Conservation (phyloP, 2,329 filamentous ascomycete species). For the Stemphylium lycopersici region DNA sequence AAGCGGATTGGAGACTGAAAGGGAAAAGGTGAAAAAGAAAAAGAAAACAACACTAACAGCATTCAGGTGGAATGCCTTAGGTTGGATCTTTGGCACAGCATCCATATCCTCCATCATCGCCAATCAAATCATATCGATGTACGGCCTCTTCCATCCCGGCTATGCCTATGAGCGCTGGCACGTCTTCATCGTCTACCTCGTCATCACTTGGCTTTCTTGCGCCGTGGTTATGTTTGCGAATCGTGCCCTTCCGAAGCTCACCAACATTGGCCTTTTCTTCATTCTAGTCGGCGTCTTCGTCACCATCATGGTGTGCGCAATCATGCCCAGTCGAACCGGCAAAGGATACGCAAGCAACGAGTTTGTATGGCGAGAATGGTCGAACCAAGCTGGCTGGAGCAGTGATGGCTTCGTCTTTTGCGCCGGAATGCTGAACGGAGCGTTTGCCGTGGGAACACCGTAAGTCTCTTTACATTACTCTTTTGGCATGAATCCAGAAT, state of each 20-base stretch:
- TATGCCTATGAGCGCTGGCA: constrained; percentile 58
- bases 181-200: constrained; percentile 57
- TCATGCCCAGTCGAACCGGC: constrained; percentile 58
- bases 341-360: constrained; percentile 48
- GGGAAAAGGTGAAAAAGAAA: no score
- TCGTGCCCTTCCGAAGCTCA: constrained; percentile 58
- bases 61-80: constrained; percentile 57
- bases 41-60: constrained; percentile 2
- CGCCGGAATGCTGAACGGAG: constrained; percentile 71
- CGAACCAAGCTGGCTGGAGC: constrained; percentile 54
- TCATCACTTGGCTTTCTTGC: constrained; percentile 56
- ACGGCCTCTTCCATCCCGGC: constrained; percentile 55
- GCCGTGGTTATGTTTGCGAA: constrained; percentile 61
- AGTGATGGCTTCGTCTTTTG: constrained; percentile 68
- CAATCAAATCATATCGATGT: constrained; percentile 57
- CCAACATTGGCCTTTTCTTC: constrained; percentile 61
- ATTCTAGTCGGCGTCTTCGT: constrained; percentile 62
- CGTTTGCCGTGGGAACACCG: constrained; percentile 70
- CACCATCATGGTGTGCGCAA: constrained; percentile 61
- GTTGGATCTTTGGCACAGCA: constrained; percentile 56
- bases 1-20: background rate
- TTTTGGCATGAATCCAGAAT: background rate
- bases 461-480: constrained; percentile 18
- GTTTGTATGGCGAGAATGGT: constrained; percentile 56
- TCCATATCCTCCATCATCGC: constrained; percentile 53